These are phyloP conservation scores for Geotrichum citri-aurantii DNA, from an alignment of 1,139 yeast species.

Conservation along the genomic window DNA sequence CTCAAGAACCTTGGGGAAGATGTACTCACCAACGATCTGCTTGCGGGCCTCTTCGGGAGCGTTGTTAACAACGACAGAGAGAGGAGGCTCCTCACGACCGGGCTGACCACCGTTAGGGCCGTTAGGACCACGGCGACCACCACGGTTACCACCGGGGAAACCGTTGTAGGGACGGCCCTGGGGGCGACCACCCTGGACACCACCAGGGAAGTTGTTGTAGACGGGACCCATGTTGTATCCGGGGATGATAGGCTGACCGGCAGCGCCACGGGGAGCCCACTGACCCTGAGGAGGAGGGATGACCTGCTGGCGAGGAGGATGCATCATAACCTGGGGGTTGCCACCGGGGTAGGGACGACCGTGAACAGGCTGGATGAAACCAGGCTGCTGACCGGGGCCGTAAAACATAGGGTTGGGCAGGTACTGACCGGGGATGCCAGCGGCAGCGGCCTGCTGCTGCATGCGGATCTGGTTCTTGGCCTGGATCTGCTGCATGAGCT, in stretches of 20 bases:
- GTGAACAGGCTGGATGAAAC: slow-evolving; percentile 59
- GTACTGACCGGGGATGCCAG: slow-evolving; percentile 93
- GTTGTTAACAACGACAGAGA: slow-evolving; percentile 34
- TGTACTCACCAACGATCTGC: slow-evolving; percentile 95
- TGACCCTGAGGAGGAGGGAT: slow-evolving; percentile 60
- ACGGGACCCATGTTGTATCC: slow-evolving; percentile 78
- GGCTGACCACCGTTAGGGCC: slow-evolving; percentile 22
- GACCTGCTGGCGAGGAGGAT: slow-evolving; percentile 60
- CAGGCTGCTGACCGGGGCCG: slow-evolving; percentile 74
- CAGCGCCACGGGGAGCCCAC: slow-evolving; percentile 50
- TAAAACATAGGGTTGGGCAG: slow-evolving; percentile 87
- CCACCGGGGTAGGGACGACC: slow-evolving; percentile 76
- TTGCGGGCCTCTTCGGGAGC: slow-evolving; percentile 78
- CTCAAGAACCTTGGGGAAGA: slow-evolving; percentile 89
- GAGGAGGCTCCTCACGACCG: slow-evolving; percentile 25
- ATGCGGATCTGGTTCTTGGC: slow-evolving; percentile 98
- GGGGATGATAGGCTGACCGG: slow-evolving; percentile 30
- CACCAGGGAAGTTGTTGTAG: slow-evolving; percentile 52
- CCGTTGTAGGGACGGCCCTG: slow-evolving; percentile 27
- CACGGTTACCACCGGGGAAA: slow-evolving; percentile 25
- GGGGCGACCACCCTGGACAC: slow-evolving; percentile 34
- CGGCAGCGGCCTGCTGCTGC: slow-evolving; percentile 73
- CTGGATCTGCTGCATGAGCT: slow-evolving; percentile 95
- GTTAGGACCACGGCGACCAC: slow-evolving; percentile 23
- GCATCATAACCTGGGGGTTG: slow-evolving; percentile 85